Percentiles rank a stretch among this genome's conserved stretches.
Evolutionary conservation across 2,329 filamentous ascomycete genomes (phyloP).

Genomic region (Tolypocladium amazonense): DNA sequence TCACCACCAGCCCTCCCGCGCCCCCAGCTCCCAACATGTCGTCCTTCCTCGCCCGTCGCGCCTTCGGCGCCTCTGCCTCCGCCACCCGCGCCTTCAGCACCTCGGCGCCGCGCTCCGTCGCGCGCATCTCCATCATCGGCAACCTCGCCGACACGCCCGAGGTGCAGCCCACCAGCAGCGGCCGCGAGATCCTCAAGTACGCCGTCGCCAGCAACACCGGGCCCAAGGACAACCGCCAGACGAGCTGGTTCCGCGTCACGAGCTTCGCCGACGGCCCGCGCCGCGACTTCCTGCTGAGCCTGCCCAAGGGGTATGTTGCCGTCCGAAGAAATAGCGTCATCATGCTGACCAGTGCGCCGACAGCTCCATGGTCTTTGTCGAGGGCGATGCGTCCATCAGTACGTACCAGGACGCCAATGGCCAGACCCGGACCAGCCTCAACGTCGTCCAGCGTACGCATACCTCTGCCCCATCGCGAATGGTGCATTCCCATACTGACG

Average conservation of each 20-base stretch:
- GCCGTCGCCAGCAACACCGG: slow-evolving; percentile 61
- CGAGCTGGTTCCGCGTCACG: slow-evolving; percentile 76
- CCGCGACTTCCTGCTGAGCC: slow-evolving; percentile 59
- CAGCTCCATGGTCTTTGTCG: slow-evolving; percentile 71
- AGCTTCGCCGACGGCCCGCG: slow-evolving; percentile 62
- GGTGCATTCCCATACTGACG: neutral
- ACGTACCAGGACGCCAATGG: slow-evolving; percentile 61
- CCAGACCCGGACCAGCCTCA: slow-evolving; percentile 53
- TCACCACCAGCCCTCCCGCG: neutral
- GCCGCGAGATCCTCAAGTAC: slow-evolving; percentile 68
- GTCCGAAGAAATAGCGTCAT: no score
- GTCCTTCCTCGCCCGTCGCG: slow-evolving; percentile 41
- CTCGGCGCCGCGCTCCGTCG: slow-evolving; percentile 52
- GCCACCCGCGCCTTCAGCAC: slow-evolving; percentile 65
- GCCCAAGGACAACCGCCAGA: slow-evolving; percentile 56
- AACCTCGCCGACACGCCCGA: slow-evolving; percentile 75
- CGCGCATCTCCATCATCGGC: slow-evolving; percentile 79
- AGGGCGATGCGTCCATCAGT: slow-evolving; percentile 67
- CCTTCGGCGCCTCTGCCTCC: slow-evolving; percentile 35
- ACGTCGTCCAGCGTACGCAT: slow-evolving; percentile 68
- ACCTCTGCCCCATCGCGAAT: neutral
- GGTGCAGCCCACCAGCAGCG: slow-evolving; percentile 56
- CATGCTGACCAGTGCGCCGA: slow-evolving; percentile 6
- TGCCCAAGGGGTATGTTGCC: slow-evolving; percentile 73
- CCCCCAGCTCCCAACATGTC: slow-evolving; percentile 22